Conservation (phyloP, 2,329 filamentous ascomycete species). For the Cordyceps cicadae region DNA sequence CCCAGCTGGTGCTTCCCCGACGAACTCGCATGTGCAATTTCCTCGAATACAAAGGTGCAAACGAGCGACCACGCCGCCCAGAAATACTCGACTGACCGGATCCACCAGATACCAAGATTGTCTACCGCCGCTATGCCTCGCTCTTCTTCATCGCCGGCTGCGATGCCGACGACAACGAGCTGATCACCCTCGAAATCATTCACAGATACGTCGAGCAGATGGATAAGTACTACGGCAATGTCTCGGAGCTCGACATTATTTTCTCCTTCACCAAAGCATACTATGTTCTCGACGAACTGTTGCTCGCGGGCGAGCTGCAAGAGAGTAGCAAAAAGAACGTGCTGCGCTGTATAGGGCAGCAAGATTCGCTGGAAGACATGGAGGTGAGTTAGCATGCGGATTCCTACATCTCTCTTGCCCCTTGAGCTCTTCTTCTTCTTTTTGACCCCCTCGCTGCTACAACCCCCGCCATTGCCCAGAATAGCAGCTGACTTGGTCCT, state of each 20-base stretch:
- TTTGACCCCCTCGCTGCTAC: not conserved
- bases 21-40: conserved; percentile 99
- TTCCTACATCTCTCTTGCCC: not conserved
- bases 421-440: not conserved
- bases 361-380: conserved; percentile 97
- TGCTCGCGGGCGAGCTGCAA: conserved; percentile 92
- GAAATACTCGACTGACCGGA: not conserved
- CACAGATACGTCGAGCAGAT: conserved; percentile 99
- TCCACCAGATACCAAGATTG: conserved; percentile 81
- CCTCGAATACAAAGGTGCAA: conserved; percentile 90
- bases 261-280: conserved; percentile 99
- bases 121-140: conserved; percentile 96
- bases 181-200: conserved; percentile 97
- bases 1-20: conserved; percentile 89
- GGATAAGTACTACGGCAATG: conserved; percentile 99
- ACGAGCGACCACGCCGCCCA: not conserved
- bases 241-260: conserved; percentile 98
- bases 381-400: conserved; percentile 64
- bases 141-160: conserved; percentile 99
- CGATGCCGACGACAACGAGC: conserved; percentile 93
- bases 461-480: not conserved
- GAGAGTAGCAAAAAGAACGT: conserved; percentile 99
- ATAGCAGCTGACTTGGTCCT: conserved; percentile 24
- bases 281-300: conserved; percentile 94
- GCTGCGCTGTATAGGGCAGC: conserved; percentile 87